Conservation (phyloP, 1,284 basidiomycete species). For the Puccinia novopanici region DNA sequence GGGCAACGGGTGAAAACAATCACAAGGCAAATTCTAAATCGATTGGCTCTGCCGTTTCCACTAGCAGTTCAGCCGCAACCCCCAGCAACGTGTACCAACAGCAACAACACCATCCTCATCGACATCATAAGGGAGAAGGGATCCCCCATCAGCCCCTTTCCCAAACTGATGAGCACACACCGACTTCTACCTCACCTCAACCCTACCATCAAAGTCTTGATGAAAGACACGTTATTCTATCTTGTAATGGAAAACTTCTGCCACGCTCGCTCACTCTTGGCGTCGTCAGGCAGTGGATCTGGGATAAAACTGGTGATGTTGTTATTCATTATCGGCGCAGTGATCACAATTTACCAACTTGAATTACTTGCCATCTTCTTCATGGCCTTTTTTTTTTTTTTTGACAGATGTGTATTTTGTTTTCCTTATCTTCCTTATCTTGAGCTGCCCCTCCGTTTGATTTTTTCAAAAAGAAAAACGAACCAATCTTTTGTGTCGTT, state of each 20-base stretch:
- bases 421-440: too few species aligned
- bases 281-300: constrained; percentile 80
- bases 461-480: too few species aligned
- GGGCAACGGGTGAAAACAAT: neutral
- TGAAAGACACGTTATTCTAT: constrained; percentile 80
- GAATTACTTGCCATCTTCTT: neutral
- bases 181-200: constrained; percentile 58
- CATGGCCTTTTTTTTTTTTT: neutral
- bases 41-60: neutral
- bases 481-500: too few species aligned
- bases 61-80: constrained; percentile 1
- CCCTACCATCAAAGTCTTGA: neutral
- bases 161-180: constrained; percentile 48
- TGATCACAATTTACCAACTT: neutral
- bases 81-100: constrained; percentile 30
- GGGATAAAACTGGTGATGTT: constrained; percentile 78
- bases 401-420: neutral
- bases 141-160: constrained; percentile 52
- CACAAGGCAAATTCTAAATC: constrained; percentile 24
- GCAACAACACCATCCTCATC: constrained; percentile 45
- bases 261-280: constrained; percentile 84
- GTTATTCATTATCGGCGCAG: constrained; percentile 70
- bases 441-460: too few species aligned
- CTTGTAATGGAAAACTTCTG: constrained; percentile 79
- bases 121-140: constrained; percentile 32